phyloP scores from a whole-genome alignment of 108 stramenopile species.

The Discostella stelligeroides region DNA sequence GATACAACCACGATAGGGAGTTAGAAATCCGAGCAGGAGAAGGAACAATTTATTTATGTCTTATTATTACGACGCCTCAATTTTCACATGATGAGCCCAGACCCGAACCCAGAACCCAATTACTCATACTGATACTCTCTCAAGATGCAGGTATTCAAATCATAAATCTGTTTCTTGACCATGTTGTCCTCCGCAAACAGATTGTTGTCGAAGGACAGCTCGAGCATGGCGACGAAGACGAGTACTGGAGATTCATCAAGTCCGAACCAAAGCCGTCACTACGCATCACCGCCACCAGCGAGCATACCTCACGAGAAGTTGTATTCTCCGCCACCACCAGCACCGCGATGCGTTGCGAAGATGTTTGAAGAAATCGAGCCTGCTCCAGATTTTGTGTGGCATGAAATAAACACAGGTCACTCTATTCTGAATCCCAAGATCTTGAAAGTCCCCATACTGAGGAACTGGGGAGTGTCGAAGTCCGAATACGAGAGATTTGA shows the following conservation, averaged over 20 bases:
- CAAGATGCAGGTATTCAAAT: neutral
- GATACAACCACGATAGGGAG: too few species aligned
- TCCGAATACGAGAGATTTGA: neutral
- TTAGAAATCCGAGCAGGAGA: too few species aligned
- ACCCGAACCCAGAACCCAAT: slow-evolving; percentile 1
- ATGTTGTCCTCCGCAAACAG: too few species aligned
- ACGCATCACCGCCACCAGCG: slow-evolving; percentile 11
- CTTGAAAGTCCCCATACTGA: neutral
- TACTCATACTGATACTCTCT: neutral
- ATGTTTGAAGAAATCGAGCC: neutral
- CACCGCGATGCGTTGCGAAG: neutral
- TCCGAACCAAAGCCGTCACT: neutral
- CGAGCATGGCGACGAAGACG: neutral
- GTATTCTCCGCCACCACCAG: slow-evolving; percentile 12
- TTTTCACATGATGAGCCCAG: neutral
- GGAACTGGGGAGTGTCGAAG: neutral
- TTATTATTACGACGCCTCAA: too few species aligned
- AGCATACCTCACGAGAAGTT: neutral
- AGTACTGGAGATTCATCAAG: neutral
- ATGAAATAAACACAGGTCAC: slow-evolving; percentile 8
- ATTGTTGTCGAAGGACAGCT: neutral
- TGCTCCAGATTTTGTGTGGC: neutral
- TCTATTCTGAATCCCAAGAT: slow-evolving; percentile 10
- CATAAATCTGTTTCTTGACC: neutral
- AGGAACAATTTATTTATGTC: too few species aligned